Evolutionary conservation across 2,329 filamentous ascomycete genomes (phyloP).

Genomic region (Clarireedia hainanense): DNA sequence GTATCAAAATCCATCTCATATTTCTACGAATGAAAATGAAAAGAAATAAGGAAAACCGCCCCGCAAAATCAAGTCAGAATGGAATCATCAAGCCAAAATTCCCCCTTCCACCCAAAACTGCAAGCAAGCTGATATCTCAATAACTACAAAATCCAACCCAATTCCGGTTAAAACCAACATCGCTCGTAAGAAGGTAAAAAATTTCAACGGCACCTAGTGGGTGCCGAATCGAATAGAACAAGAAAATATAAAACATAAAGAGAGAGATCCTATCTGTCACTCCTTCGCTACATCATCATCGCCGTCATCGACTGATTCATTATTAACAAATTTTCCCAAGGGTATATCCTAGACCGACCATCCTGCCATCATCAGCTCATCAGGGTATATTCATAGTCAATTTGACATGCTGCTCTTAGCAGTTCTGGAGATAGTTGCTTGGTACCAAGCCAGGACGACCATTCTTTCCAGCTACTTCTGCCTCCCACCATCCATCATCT

Average conservation of each 20-base stretch:
- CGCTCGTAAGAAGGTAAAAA: neutral
- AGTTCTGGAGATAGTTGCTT: slow-evolving; percentile 52
- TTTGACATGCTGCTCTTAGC: slow-evolving; percentile 15
- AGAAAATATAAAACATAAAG: neutral
- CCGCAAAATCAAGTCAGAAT: too few relatives aligned
- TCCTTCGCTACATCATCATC: neutral
- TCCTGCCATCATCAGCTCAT: neutral
- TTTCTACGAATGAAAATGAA: too few relatives aligned
- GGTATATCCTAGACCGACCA: neutral
- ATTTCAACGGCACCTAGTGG: neutral
- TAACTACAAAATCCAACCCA: neutral
- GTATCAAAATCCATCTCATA: too few relatives aligned
- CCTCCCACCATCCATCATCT: slow-evolving; percentile 99
- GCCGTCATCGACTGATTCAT: neutral
- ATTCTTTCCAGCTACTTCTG: slow-evolving; percentile 70
- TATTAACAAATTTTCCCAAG: neutral
- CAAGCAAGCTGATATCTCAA: neutral
- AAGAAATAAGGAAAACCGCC: too few relatives aligned
- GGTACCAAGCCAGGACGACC: slow-evolving; percentile 55
- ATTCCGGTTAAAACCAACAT: neutral
- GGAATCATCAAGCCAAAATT: neutral
- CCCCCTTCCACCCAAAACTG: too few relatives aligned
- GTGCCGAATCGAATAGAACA: neutral
- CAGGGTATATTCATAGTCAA: neutral
- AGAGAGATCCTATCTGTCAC: neutral